Evolutionary conservation across 129 eudicot species (phyloP), one percentile per base, ranked within the genome.

Genomic region (Gnaphalium uliginosum): DNA sequence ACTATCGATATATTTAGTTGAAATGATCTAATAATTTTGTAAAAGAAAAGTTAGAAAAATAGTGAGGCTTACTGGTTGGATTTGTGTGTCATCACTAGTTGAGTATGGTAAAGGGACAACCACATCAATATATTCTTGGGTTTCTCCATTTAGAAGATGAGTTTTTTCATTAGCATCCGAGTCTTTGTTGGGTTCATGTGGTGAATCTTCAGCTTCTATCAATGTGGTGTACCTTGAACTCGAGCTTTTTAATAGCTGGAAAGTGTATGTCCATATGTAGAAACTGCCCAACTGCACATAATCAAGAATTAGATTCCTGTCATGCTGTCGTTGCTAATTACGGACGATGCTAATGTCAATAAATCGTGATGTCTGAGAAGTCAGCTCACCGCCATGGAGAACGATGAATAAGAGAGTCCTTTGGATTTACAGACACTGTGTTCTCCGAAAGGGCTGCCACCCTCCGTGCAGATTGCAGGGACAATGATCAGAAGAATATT

Each of bases 391-490:
- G 96, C 97, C 93, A 94, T 85, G 56, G 97, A 94, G 88, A 95
- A 89, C 11, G 97, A 91, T 25, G 89, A 77, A 71, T 95, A 95
- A 0, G 99, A 89, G 74, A 95, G 89, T 60, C 96, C 99, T 57
- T 75, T 69, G 8, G 89, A 59, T 35, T 87, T n/a, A 54, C 99
- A 95, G 51, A 68, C 68, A 6, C 41, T 72, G 54, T 86, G 89
- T 77, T 89, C 96, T 17, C 97, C 97, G 58, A 95, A 95, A 21
- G 99, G 99, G 79, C 87, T 91, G 4, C 99, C 97, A 29, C 81
- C 79, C 61, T 95, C 92, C 0, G 77, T 67, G 81, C 99, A 95
- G 19, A 91, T 89, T 48, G 96, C 99, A 33, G 99, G 99, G 63
- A 95, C 79, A 23, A 95, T 77, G 43, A 95, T 91, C 82, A 95